phyloP scores from a whole-genome alignment of 805 yeast species.

The Candida jianshihensis region DNA sequence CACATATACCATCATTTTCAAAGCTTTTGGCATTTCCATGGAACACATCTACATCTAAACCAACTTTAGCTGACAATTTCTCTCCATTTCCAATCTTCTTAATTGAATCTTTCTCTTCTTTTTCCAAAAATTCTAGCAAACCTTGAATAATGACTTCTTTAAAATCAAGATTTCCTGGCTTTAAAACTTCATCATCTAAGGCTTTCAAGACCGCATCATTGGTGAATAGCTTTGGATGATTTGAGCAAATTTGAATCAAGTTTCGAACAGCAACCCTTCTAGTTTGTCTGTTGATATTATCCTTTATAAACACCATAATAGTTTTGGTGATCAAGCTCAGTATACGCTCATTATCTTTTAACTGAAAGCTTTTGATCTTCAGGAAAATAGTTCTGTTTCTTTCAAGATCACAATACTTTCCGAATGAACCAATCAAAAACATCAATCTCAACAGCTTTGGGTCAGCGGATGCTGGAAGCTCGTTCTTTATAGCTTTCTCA shows the following conservation, averaged over 20 bases:
- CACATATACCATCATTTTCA: constrained; percentile 63
- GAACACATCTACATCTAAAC: constrained; percentile 40
- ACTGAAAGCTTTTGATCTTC: constrained; percentile 29
- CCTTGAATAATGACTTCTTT: constrained; percentile 51
- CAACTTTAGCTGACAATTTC: constrained; percentile 24
- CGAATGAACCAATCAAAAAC: constrained; percentile 63
- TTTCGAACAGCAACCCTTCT: constrained; percentile 50
- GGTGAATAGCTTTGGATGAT: constrained; percentile 61
- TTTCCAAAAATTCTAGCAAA: constrained; percentile 46
- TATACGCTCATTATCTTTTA: constrained; percentile 47
- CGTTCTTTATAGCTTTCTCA: constrained; percentile 19
- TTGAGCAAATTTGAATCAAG: constrained; percentile 49
- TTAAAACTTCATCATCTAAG: constrained; percentile 42
- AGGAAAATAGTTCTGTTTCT: constrained; percentile 32
- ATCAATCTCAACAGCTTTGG: constrained; percentile 48
- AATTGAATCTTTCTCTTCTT: constrained; percentile 44
- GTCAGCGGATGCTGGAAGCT: constrained; percentile 29
- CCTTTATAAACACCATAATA: constrained; percentile 46
- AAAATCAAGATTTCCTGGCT: constrained; percentile 29
- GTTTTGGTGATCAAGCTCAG: constrained; percentile 52
- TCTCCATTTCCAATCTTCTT: constrained; percentile 33
- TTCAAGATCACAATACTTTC: constrained; percentile 61
- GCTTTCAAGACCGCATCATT: constrained; percentile 45
- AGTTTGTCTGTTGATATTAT: constrained; percentile 25
- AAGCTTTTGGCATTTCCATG: constrained; percentile 46